A percentile compares a stretch with the other conserved stretches of the same genome.
These are phyloP conservation scores for Anthracocystis walkeri DNA, from an alignment of 1,284 basidiomycete genomes.

Conservation along the genomic window DNA sequence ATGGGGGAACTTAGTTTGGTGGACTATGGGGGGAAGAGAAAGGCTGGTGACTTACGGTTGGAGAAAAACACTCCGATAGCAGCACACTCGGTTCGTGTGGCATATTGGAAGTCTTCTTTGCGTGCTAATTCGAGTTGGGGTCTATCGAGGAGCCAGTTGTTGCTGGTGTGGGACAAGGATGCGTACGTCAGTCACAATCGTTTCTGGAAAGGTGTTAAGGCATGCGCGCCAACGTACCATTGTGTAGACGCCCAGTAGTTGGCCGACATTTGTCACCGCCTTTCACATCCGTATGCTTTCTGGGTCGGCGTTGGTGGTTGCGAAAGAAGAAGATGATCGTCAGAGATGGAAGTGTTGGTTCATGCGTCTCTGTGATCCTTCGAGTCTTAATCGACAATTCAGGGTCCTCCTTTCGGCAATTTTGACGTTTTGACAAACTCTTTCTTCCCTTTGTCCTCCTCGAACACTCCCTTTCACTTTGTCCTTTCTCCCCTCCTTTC, in stretches of 20 bases:
- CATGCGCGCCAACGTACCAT: slow-evolving; percentile 41
- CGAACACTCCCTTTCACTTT: no score
- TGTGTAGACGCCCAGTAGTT: slow-evolving; percentile 66
- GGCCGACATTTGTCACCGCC: slow-evolving; percentile 50
- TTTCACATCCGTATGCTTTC: background rate
- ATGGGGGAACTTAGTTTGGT: background rate
- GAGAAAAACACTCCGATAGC: slow-evolving; percentile 63
- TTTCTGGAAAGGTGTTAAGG: background rate
- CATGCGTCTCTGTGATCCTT: background rate
- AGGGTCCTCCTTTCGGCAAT: slow-evolving; percentile 13
- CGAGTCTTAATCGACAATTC: slow-evolving; percentile 6
- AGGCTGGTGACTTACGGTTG: slow-evolving; percentile 46
- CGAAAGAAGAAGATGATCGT: slow-evolving; percentile 4
- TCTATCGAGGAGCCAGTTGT: slow-evolving; percentile 64
- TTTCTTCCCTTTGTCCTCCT: slow-evolving; percentile 20
- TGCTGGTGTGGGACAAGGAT: slow-evolving; percentile 36
- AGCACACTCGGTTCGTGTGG: slow-evolving; percentile 50
- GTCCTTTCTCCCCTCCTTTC: background rate
- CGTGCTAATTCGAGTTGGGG: slow-evolving; percentile 58
- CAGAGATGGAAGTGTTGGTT: background rate
- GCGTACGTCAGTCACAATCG: background rate
- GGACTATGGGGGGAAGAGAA: background rate
- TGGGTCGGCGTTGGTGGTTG: background rate
- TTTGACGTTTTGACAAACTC: background rate
- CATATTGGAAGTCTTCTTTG: slow-evolving; percentile 61